Conservation (phyloP, 192 early-diverging fungal species). For the Entrophospora sp. region DNA sequence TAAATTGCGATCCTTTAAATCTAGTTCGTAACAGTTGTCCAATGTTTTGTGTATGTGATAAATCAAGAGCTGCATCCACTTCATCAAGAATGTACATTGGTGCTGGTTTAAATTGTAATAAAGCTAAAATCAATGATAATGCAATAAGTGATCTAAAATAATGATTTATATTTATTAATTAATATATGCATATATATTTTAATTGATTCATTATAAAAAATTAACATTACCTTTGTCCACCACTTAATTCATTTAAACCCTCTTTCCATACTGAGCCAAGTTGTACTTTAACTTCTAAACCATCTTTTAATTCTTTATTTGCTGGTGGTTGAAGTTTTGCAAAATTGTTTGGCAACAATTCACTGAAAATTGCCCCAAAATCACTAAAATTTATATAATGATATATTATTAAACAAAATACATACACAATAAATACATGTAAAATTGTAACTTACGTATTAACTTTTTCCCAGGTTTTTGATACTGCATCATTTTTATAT, state of each 20-base stretch:
- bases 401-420: no score
- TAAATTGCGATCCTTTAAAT: slow-evolving; percentile 96
- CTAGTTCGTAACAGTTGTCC: slow-evolving; percentile 84
- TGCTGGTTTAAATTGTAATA: slow-evolving; percentile 97
- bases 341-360: slow-evolving; percentile 85
- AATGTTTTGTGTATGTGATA: slow-evolving; percentile 98
- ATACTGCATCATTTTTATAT: slow-evolving; percentile 83
- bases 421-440: no score
- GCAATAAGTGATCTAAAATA: slow-evolving; percentile 80
- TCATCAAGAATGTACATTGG: slow-evolving; percentile 99
- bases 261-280: slow-evolving; percentile 97
- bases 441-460: slow-evolving; percentile 50
- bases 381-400: no score
- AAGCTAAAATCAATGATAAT: slow-evolving; percentile 87
- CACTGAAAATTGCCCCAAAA: slow-evolving; percentile 94
- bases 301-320: slow-evolving; percentile 66
- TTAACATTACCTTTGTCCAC: slow-evolving; percentile 75
- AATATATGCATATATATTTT: slow-evolving; percentile 5
- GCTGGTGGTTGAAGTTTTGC: slow-evolving; percentile 82
- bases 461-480: slow-evolving; percentile 85
- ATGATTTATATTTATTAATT: slow-evolving; percentile 9
- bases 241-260: slow-evolving; percentile 91
- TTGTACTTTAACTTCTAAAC: slow-evolving; percentile 90
- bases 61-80: slow-evolving; percentile 95
- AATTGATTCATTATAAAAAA: neutral